A percentile compares a stretch with the other conserved stretches of the same genome.
These are phyloP conservation scores for Elongisporangium anandrum DNA, from an alignment of 352 stramenopile species.

Conservation along the genomic window DNA sequence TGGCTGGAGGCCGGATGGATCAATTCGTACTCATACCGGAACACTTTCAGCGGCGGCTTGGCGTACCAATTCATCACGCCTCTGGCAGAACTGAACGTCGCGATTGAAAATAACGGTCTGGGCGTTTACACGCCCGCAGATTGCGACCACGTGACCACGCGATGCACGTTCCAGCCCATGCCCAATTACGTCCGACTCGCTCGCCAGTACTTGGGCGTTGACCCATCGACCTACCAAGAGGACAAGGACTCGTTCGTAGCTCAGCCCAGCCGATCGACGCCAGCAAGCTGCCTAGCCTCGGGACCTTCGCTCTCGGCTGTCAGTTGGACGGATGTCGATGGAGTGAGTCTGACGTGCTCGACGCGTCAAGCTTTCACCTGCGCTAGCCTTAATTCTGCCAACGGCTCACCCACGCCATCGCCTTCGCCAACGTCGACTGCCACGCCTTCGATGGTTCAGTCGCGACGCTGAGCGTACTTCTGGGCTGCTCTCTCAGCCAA, in stretches of 20 bases:
- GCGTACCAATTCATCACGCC: slow-evolving; percentile 84
- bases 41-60: slow-evolving; percentile 66
- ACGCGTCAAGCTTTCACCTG: neutral
- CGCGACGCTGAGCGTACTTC: neutral
- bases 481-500: neutral
- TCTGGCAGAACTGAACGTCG: slow-evolving; percentile 46
- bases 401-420: neutral
- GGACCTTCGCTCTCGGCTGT: slow-evolving; percentile 1
- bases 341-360: neutral
- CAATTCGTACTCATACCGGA: slow-evolving; percentile 34
- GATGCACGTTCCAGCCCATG: slow-evolving; percentile 66
- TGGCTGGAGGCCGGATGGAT: slow-evolving; percentile 62
- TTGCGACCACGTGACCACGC: slow-evolving; percentile 54
- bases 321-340: neutral
- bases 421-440: neutral
- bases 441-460: neutral
- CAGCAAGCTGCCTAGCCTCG: slow-evolving; percentile 1
- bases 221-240: slow-evolving; percentile 26
- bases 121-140: slow-evolving; percentile 66
- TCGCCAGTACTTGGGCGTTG: slow-evolving; percentile 33
- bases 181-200: slow-evolving; percentile 58
- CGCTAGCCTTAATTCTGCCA: neutral
- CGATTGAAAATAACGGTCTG: slow-evolving; percentile 69
- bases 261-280: slow-evolving; percentile 1
- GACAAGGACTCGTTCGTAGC: neutral